Evolutionary conservation across 2,329 filamentous ascomycete genomes (phyloP).

Genomic region (Dactylellina cionopaga): DNA sequence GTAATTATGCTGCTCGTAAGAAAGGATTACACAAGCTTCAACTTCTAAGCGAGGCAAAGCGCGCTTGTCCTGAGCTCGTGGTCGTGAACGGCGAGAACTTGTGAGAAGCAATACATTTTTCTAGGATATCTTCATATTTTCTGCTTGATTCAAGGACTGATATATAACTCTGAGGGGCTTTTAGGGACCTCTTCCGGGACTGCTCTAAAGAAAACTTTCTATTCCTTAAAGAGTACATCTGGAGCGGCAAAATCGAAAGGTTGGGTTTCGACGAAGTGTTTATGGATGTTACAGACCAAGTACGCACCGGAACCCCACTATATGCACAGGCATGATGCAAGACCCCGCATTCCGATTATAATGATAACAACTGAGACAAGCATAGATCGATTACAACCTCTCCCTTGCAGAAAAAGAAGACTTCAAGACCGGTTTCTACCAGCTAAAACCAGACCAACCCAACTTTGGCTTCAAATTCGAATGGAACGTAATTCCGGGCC

Average conservation of each 20-base stretch:
- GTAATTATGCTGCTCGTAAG: conserved; percentile 88
- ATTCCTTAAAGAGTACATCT: conserved; percentile 77
- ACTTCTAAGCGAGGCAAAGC: conserved; percentile 81
- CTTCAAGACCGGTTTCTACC: conserved; percentile 76
- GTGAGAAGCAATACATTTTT: conserved; percentile 57
- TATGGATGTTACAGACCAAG: conserved; percentile 79
- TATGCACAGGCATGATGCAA: not conserved
- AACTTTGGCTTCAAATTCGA: conserved; percentile 83
- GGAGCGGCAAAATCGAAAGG: conserved; percentile 80
- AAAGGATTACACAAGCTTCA: conserved; percentile 83
- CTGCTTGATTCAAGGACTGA: not conserved
- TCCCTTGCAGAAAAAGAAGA: conserved; percentile 66
- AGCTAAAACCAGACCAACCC: conserved; percentile 76
- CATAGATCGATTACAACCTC: conserved; percentile 81
- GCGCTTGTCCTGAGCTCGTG: conserved; percentile 81
- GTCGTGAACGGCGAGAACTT: conserved; percentile 88
- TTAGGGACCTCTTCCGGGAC: conserved; percentile 76
- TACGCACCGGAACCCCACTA: conserved; percentile 1
- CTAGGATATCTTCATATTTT: not conserved
- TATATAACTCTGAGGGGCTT: not conserved
- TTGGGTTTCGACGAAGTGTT: conserved; percentile 92
- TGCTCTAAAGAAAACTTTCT: conserved; percentile 82
- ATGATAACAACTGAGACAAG: not conserved
- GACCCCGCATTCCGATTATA: not conserved
- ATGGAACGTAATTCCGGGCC: conserved; percentile 73